Conservation (phyloP, 2,329 filamentous ascomycete genomes). For the Botryotinia calthae region DNA sequence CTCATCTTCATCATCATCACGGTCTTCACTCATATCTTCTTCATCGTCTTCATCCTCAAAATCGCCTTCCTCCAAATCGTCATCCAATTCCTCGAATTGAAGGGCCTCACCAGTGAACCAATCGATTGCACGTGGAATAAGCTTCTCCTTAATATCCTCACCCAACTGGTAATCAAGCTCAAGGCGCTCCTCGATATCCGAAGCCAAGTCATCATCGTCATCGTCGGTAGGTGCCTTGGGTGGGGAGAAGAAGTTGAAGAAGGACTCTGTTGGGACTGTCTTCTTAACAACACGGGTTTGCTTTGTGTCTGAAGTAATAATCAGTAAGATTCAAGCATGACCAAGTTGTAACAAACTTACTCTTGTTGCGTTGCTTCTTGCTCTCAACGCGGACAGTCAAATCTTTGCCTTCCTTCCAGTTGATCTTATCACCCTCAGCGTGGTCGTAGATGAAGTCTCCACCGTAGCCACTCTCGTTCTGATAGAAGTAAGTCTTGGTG, state of each 20-base stretch:
- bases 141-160: constrained; percentile 99
- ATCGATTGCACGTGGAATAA: constrained; percentile 96
- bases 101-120: constrained; percentile 99
- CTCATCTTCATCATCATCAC: constrained; percentile 71
- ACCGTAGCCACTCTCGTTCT: constrained; percentile 96
- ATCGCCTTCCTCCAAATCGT: constrained; percentile 78
- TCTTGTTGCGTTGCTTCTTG: constrained; percentile 99
- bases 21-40: constrained; percentile 81
- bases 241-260: constrained; percentile 91
- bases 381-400: constrained; percentile 92
- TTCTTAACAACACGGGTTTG: constrained; percentile 99
- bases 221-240: constrained; percentile 77
- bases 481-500: constrained; percentile 98
- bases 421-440: constrained; percentile 95
- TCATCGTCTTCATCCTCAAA: constrained; percentile 86
- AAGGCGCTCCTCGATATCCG: constrained; percentile 94
- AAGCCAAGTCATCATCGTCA: constrained; percentile 70
- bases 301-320: constrained; percentile 73
- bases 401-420: constrained; percentile 93
- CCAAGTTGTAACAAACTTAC: constrained; percentile 52
- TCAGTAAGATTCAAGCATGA: constrained; percentile 7
- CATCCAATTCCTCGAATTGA: constrained; percentile 88
- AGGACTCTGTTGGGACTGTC: constrained; percentile 96
- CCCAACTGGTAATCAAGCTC: constrained; percentile 98
- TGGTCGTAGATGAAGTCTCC: constrained; percentile 99